These are phyloP conservation scores for Mycena galopus DNA, from an alignment of 768 basidiomycete species.

Conservation along the genomic window DNA sequence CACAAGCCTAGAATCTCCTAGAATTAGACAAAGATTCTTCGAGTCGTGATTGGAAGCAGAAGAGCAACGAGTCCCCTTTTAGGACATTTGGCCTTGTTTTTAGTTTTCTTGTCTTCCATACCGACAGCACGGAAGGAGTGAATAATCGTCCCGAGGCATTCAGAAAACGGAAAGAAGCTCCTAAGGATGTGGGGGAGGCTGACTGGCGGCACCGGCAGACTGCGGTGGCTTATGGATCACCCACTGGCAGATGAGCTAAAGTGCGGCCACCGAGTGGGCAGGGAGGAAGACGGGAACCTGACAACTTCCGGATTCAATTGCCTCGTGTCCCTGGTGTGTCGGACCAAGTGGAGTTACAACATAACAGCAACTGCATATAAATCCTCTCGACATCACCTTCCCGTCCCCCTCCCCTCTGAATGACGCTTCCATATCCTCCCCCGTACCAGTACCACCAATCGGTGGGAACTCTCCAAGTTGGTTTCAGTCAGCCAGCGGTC, in stretches of 20 bases:
- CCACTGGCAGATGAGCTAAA: neutral
- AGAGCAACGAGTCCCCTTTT: slow-evolving; percentile 10
- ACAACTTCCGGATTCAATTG: slow-evolving; percentile 1
- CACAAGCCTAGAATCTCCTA: neutral
- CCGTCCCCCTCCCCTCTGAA: neutral
- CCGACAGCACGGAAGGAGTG: neutral
- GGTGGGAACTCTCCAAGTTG: neutral
- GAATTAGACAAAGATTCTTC: neutral
- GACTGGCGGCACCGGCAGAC: no score
- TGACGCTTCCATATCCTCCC: slow-evolving; percentile 22
- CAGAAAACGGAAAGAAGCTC: neutral
- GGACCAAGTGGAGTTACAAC: slow-evolving; percentile 24
- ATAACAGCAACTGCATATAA: slow-evolving; percentile 13
- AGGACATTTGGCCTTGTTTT: slow-evolving; percentile 18
- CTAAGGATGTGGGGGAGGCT: neutral
- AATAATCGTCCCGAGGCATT: no score
- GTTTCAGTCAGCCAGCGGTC: slow-evolving; percentile 13
- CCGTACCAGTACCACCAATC: slow-evolving; percentile 6
- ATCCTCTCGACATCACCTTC: neutral
- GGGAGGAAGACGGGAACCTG: neutral
- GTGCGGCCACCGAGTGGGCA: slow-evolving; percentile 16
- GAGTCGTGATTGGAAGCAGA: neutral
- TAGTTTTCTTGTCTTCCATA: neutral
- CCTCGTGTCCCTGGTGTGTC: slow-evolving; percentile 27
- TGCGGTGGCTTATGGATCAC: neutral